Conservation (phyloP, 768 basidiomycete species). For the Naganishia friedmannii region DNA sequence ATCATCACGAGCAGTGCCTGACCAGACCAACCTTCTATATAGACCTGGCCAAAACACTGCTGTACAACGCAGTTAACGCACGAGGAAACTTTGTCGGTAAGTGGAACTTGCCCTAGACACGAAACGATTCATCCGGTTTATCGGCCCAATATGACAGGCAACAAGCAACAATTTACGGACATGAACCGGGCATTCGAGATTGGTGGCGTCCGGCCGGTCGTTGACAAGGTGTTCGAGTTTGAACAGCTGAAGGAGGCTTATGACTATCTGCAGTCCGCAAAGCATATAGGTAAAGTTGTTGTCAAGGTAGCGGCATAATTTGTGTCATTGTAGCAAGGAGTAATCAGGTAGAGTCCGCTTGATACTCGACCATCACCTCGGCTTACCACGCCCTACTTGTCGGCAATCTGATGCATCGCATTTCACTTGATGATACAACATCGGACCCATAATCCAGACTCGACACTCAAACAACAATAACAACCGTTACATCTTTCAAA, state of each 20-base stretch:
- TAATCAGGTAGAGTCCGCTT: too few relatives aligned
- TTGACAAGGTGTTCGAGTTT: slow-evolving; percentile 63
- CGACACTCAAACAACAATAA: too few relatives aligned
- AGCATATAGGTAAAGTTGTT: slow-evolving; percentile 65
- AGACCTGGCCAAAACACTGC: slow-evolving; percentile 51
- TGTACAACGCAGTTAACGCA: slow-evolving; percentile 54
- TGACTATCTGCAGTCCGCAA: slow-evolving; percentile 58
- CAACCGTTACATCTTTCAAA: not conserved
- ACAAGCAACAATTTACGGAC: slow-evolving; percentile 61
- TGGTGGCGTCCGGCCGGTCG: slow-evolving; percentile 57
- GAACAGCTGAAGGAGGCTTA: slow-evolving; percentile 60
- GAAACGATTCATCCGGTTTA: not conserved
- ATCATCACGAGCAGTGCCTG: not conserved
- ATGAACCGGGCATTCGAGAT: slow-evolving; percentile 59
- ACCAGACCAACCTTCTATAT: not conserved
- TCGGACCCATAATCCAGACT: too few relatives aligned
- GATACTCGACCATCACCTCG: too few relatives aligned
- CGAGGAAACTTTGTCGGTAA: slow-evolving; percentile 43
- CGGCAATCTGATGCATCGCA: too few relatives aligned
- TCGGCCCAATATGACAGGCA: slow-evolving; percentile 25
- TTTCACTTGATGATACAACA: not conserved
- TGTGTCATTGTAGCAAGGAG: too few relatives aligned
- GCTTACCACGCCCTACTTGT: too few relatives aligned
- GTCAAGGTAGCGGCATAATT: slow-evolving; percentile 54
- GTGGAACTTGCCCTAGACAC: not conserved